phyloP scores from a whole-genome alignment of 2,329 filamentous ascomycete genomes.

The Diaporthe sp. region DNA sequence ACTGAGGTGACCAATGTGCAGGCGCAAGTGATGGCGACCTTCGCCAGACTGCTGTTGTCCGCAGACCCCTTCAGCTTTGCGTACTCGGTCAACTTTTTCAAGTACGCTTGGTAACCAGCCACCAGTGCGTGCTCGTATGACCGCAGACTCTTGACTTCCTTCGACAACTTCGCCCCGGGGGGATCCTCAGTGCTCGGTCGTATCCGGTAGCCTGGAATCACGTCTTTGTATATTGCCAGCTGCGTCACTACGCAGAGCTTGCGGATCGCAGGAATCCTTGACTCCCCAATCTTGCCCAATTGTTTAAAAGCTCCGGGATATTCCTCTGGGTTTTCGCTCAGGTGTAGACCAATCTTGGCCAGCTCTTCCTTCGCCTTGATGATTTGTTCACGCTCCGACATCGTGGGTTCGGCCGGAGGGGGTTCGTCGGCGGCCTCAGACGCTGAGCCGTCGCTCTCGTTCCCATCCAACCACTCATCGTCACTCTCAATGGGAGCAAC shows the following conservation, averaged over 20 bases:
- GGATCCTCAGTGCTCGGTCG: slow-evolving; percentile 83
- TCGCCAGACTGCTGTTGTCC: slow-evolving; percentile 69
- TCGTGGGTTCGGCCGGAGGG: slow-evolving; percentile 68
- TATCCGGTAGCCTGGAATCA: slow-evolving; percentile 97
- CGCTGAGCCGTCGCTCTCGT: slow-evolving; percentile 67
- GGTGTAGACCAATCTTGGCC: slow-evolving; percentile 81
- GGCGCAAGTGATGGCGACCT: slow-evolving; percentile 86
- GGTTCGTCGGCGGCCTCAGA: slow-evolving; percentile 56
- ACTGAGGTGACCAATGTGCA: slow-evolving; percentile 85
- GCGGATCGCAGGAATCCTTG: slow-evolving; percentile 79
- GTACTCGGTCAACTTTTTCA: slow-evolving; percentile 79
- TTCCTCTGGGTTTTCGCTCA: slow-evolving; percentile 96
- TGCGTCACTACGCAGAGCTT: slow-evolving; percentile 91
- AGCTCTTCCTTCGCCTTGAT: slow-evolving; percentile 91
- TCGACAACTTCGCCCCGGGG: slow-evolving; percentile 85
- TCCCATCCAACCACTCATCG: slow-evolving; percentile 74
- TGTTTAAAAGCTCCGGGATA: slow-evolving; percentile 84
- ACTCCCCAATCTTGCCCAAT: slow-evolving; percentile 80
- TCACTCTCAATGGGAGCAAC: slow-evolving; percentile 72
- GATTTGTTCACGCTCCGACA: slow-evolving; percentile 85
- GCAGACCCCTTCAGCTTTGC: slow-evolving; percentile 66
- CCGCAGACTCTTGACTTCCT: slow-evolving; percentile 87
- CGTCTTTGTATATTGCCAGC: slow-evolving; percentile 91
- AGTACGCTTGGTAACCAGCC: slow-evolving; percentile 85
- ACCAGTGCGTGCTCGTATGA: slow-evolving; percentile 91